Evolutionary conservation across 2,329 filamentous ascomycete species (phyloP).

Genomic region (Huntiella moniliformis): DNA sequence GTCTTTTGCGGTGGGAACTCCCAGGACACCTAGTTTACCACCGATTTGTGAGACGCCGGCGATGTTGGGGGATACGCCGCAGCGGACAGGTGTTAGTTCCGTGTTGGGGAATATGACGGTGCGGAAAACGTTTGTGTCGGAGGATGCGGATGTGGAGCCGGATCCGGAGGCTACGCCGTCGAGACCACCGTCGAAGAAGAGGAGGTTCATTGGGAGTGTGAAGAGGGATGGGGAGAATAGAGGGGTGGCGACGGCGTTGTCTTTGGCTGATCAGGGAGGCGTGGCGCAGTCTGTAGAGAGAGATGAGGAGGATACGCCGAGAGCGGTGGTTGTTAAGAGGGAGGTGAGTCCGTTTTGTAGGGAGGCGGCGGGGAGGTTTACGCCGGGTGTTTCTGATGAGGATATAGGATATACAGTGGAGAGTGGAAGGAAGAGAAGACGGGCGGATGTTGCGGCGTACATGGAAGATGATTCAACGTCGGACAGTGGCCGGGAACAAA

Average conservation of each 20-base stretch:
- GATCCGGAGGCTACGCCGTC: constrained; percentile 11
- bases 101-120: constrained; percentile 16
- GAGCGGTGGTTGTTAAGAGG: too few relatives aligned
- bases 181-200: constrained; percentile 2
- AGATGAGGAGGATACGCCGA: not conserved
- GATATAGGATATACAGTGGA: too few relatives aligned
- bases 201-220: not conserved
- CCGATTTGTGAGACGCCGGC: constrained; percentile 5
- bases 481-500: not conserved
- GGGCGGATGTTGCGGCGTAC: too few relatives aligned
- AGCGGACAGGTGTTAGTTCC: constrained; percentile 13
- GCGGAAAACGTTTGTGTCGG: constrained; percentile 13
- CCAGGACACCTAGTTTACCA: constrained; percentile 3
- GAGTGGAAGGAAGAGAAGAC: too few relatives aligned
- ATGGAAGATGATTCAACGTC: too few relatives aligned
- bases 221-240: not conserved
- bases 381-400: too few relatives aligned
- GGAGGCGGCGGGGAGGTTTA: too few relatives aligned
- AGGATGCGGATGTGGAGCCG: constrained; percentile 15
- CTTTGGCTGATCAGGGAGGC: not conserved
- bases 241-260: not conserved
- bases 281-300: not conserved
- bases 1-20: not conserved
- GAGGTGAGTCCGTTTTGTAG: too few relatives aligned
- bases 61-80: constrained; percentile 3